A percentile compares a stretch with the other conserved stretches of the same genome.
These are phyloP conservation scores for Blastomyces emzantsi DNA, from an alignment of 2,329 filamentous ascomycete species.

Conservation along the genomic window DNA sequence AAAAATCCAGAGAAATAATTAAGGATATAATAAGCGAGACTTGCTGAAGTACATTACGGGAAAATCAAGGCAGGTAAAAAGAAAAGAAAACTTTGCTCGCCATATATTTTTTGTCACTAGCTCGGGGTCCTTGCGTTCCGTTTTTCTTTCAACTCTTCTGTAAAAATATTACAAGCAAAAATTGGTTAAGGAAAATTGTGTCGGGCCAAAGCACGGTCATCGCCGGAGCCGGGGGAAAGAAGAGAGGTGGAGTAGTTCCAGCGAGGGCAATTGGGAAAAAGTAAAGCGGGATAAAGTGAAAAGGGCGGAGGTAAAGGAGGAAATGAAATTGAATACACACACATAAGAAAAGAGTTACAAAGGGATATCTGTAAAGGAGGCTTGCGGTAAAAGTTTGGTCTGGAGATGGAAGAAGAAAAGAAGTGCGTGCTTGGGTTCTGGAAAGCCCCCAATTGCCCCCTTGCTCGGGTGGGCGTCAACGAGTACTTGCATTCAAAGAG, in stretches of 20 bases:
- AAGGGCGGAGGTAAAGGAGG: slow-evolving; percentile 12
- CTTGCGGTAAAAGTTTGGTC: neutral
- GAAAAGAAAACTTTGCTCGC: slow-evolving; percentile 5
- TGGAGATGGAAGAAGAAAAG: neutral
- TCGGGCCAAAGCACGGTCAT: slow-evolving; percentile 2
- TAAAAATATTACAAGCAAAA: slow-evolving; percentile 4
- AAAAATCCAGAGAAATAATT: neutral
- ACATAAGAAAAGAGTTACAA: slow-evolving; percentile 25
- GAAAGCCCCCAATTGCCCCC: neutral
- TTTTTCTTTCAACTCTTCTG: slow-evolving; percentile 4
- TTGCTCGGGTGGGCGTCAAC: neutral
- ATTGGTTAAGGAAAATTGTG: slow-evolving; percentile 1
- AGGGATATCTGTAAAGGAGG: slow-evolving; percentile 33
- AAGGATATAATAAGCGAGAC: slow-evolving; percentile 3
- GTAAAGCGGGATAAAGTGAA: slow-evolving; percentile 10
- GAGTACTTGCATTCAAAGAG: neutral
- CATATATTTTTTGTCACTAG: slow-evolving; percentile 6
- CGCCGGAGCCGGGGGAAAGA: neutral
- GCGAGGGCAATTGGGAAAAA: slow-evolving; percentile 13
- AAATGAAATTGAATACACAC: slow-evolving; percentile 14
- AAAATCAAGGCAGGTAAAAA: neutral
- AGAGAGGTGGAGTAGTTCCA: neutral
- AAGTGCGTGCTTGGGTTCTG: neutral
- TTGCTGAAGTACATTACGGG: neutral
- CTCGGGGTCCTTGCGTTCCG: neutral